Evolutionary conservation across 2,329 filamentous ascomycete species (phyloP), one percentile per base, ranked within the genome.

Genomic region (Calonectria leucothoes): DNA sequence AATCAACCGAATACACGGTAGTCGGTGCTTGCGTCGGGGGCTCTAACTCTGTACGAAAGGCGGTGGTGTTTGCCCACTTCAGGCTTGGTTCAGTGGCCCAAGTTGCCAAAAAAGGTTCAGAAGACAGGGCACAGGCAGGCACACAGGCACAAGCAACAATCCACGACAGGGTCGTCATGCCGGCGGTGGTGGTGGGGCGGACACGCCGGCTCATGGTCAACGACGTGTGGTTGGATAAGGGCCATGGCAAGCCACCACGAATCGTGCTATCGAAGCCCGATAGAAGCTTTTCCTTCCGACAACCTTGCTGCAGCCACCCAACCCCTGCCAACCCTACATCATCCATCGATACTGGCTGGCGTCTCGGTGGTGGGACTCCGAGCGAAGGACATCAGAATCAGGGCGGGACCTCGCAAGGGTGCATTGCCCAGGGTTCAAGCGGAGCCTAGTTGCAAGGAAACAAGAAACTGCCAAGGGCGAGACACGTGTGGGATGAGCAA

Each of bases 231-330:
- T 74, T 79, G 71, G 72, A 57, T 74, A 75, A 17, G 55, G 59
- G 68, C 67, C 61, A 42, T 70, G 73, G 75, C 70, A 69, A 73
- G 73, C 71, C 71, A 72, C 73, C 72, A 76, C 73, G 77, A 80
- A 78, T 81, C 77, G 78, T 78, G 77, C 66, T 78, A 79, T 81
- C 76, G 79, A 81, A 81, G 78, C 78, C 71, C 71, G 70, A 80
- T 81, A 69, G 79, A 81, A 81, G 79, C 78, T 80, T 74, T 77
- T 69, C 69, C 69, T 73, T 72, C 59, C 63, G 48, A 37, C 33
- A 61, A 61, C 55, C 55, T 31, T 52, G 45, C 45, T 70, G 67
- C 51, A 49, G 61, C 68, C 49, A 69, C 29, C 64, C 64, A 57
- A 20, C 59, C 66, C 66, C 39, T 59, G 61, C 55, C 31, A 42